These are phyloP conservation scores for Malassezia obtusa DNA, from an alignment of 1,284 basidiomycete genomes.

Conservation along the genomic window DNA sequence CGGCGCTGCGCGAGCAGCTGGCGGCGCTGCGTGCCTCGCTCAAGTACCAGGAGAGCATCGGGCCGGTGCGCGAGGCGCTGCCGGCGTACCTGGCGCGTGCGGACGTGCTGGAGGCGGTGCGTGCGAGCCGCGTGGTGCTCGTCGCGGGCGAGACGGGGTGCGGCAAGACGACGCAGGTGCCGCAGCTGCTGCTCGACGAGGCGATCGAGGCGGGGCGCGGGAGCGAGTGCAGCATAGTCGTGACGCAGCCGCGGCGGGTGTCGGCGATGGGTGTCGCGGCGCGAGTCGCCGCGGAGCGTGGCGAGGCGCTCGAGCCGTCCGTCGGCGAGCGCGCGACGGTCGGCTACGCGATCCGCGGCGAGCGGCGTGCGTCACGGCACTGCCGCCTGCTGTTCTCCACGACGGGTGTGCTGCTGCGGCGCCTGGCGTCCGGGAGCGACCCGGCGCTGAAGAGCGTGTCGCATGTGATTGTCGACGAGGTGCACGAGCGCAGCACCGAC, in stretches of 20 bases:
- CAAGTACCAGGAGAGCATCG: slow-evolving; percentile 58
- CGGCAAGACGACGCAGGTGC: slow-evolving; percentile 73
- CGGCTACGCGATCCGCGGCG: slow-evolving; percentile 84
- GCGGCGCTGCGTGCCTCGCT: slow-evolving; percentile 66
- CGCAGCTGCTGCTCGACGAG: slow-evolving; percentile 68
- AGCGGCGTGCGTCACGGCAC: slow-evolving; percentile 56
- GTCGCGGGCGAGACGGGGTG: slow-evolving; percentile 56
- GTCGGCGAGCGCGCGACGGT: slow-evolving; percentile 51
- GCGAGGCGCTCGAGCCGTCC: slow-evolving; percentile 58
- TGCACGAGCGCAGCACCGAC: slow-evolving; percentile 81
- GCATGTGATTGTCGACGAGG: slow-evolving; percentile 85
- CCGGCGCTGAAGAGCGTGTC: slow-evolving; percentile 63
- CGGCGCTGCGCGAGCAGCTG: slow-evolving; percentile 56
- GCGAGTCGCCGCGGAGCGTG: slow-evolving; percentile 73
- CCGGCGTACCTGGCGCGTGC: slow-evolving; percentile 69
- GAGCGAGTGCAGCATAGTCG: slow-evolving; percentile 64
- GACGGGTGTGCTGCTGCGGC: slow-evolving; percentile 76
- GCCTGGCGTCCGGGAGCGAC: slow-evolving; percentile 61
- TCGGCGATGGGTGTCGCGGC: slow-evolving; percentile 80
- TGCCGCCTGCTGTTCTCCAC: slow-evolving; percentile 75
- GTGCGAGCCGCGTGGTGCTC: slow-evolving; percentile 24
- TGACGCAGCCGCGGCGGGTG: slow-evolving; percentile 82
- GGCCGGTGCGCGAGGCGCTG: slow-evolving; percentile 56
- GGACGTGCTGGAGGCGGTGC: slow-evolving; percentile 52
- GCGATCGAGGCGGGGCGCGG: slow-evolving; percentile 61